Evolutionary conservation across 2,329 filamentous ascomycete genomes (phyloP), one percentile per base, ranked within the genome.

Genomic region (Alternaria rosae): DNA sequence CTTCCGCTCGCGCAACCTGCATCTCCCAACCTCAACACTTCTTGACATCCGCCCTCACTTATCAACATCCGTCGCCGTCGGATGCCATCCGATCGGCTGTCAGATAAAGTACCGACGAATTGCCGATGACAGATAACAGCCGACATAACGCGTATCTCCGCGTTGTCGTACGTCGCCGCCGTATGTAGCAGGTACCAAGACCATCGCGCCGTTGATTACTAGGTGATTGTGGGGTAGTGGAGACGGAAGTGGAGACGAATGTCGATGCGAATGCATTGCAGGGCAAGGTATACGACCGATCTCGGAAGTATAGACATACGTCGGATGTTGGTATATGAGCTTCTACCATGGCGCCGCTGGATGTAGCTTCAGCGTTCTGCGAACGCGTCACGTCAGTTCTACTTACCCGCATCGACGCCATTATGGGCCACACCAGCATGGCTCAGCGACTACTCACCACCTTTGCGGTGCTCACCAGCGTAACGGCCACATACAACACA

Each of bases 151-250:
- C 28, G 12, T 20, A 30, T 45, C 38, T 44, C 17, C 28, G 23
- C 45, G 50, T 28, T 17, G 4, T 20, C 20, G 41, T 61, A 47
- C 17, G 17, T 43, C 47, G 21, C 30, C 9, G 8, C 52, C 45
- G 35, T 8, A 61, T 61, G 25, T 6, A 57, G 54, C 58, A 61
- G 58, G 58, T 61, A 43, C 38, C 58, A 61, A 61, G 58, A 28
- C 45, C 9, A 17, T 54, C 21, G 12, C 20, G 21, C 5, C 26
- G 10, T 21, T 38, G 28, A 35, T 21, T 25, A 26, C 41, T 30
- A 48, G 43, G 28, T 11, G 4, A 35, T 25, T 41, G 57, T 20
- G 43, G 44, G 48, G 23, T 30, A 45, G 54, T 51, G 45, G 58
- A 32, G 54, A 28, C 43, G 1, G 21, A 5, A 20, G 42, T 51